Base-by-base conservation (phyloP, 495 filamentous ascomycete genomes). In the Entonaema liquescens region DNA sequence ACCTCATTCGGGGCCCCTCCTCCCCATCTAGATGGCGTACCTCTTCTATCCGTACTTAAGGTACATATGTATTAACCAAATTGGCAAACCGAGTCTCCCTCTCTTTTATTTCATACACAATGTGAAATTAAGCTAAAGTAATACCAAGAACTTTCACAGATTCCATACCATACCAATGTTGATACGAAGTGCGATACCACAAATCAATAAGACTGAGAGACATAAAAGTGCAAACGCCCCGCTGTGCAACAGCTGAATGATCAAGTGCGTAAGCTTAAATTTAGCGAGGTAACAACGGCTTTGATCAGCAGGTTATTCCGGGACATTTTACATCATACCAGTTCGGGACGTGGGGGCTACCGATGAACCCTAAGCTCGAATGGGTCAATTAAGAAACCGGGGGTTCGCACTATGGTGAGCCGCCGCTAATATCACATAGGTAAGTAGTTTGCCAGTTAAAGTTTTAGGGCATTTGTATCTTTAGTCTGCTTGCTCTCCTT, bases 331-430 rank as follows among this genome's bases (percentile, higher is more conserved):
- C 68, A 71, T 66, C 68, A 71, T 61, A 35, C 29, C 15, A 44
- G 52, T 23, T 42, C 53, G 68, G 69, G 44, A 67, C 64, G 69
- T 72, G 69, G 69, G 68, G 69, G 69, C 38, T 64, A 21, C 69
- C 64, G 68, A 25, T 31, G 36, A n/a, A 59, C 35, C n/a, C 69
- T 72, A 64, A 17, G 33, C 29, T 33, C 12, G 12, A 29, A 29
- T n/a, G 25, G 36, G 25, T 23, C 5, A n/a, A 2, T 17, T 40
- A n/a, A 40, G 38, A 40, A n/a, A 40, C 38, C 38, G 38, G n/a
- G n/a, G n/a, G n/a, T n/a, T n/a, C n/a, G 38, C 7, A 40, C 15
- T 40, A n/a, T 40, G 17, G 4, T 40, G n/a, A 50, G 21, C 44
- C 44, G 44, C 44, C 17, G 21, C 23, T 50, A 50, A 25, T 25